Evolutionary conservation across 129 eudicot species (phyloP).

Genomic region (Sambucus nigra): DNA sequence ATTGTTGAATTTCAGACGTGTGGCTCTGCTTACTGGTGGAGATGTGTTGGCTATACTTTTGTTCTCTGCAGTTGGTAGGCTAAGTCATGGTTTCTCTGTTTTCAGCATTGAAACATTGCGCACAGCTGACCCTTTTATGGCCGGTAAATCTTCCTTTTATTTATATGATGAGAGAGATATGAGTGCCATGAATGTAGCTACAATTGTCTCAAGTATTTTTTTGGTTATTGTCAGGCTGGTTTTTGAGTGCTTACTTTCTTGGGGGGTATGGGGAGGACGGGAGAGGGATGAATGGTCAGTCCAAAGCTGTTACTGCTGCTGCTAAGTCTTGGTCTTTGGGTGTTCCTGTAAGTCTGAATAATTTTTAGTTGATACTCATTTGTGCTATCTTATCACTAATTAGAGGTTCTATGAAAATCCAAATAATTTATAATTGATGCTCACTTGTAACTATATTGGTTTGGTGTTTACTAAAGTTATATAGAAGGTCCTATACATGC

Average conservation of each 20-base stretch:
- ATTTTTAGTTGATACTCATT: not conserved
- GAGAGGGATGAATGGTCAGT: slow-evolving; percentile 63
- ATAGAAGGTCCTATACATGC: too few species aligned
- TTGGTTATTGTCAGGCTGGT: slow-evolving; percentile 60
- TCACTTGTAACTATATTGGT: not conserved
- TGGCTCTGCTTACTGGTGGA: slow-evolving; percentile 79
- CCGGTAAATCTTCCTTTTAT: slow-evolving; percentile 41
- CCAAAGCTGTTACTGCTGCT: slow-evolving; percentile 63
- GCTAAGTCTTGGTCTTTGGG: slow-evolving; percentile 88
- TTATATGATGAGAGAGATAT: not conserved
- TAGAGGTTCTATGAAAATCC: too few species aligned
- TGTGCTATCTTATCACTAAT: not conserved
- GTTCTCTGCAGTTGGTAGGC: slow-evolving; percentile 84
- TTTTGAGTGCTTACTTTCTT: slow-evolving; percentile 81
- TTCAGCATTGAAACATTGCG: slow-evolving; percentile 61
- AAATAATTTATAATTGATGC: too few species aligned
- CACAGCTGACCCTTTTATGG: slow-evolving; percentile 94
- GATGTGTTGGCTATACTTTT: slow-evolving; percentile 80
- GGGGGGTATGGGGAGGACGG: slow-evolving; percentile 89
- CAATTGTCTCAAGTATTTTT: not conserved
- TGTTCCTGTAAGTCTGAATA: slow-evolving; percentile 47
- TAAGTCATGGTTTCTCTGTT: slow-evolving; percentile 90
- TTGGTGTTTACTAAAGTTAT: too few species aligned
- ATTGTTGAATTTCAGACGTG: slow-evolving; percentile 32
- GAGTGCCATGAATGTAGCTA: not conserved